Conservation (phyloP, 1,284 basidiomycete species). For the Golubevia sp. region DNA sequence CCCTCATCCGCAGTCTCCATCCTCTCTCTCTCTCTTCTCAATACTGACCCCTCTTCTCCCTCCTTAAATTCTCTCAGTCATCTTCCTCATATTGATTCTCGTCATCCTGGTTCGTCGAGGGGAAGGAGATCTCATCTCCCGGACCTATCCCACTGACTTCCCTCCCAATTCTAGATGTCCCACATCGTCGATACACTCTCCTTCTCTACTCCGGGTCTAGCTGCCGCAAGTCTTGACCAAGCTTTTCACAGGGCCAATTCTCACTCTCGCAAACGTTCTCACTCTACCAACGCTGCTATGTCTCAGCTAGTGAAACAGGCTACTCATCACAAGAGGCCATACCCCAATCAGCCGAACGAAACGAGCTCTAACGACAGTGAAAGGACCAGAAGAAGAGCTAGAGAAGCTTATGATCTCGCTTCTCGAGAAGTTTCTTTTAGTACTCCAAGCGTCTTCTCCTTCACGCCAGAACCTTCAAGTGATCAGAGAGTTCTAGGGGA, state of each 20-base stretch:
- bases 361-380: background rate
- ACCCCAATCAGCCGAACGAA: background rate
- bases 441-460: background rate
- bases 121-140: no score
- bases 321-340: background rate
- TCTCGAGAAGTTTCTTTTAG: background rate
- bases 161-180: background rate
- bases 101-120: background rate
- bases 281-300: background rate
- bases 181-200: background rate
- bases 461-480: background rate
- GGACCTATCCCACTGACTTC: background rate
- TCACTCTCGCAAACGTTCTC: background rate
- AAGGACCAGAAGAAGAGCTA: background rate
- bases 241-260: background rate
- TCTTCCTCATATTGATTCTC: background rate
- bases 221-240: background rate
- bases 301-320: background rate
- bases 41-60: background rate
- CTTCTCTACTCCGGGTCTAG: background rate
- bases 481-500: no score
- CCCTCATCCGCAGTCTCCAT: background rate
- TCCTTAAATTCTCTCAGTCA: background rate
- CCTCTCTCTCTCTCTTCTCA: background rate
- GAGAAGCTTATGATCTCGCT: background rate